These are phyloP conservation scores for Porphyrellus cyaneotinctus DNA, from an alignment of 768 basidiomycete species.

Conservation along the genomic window DNA sequence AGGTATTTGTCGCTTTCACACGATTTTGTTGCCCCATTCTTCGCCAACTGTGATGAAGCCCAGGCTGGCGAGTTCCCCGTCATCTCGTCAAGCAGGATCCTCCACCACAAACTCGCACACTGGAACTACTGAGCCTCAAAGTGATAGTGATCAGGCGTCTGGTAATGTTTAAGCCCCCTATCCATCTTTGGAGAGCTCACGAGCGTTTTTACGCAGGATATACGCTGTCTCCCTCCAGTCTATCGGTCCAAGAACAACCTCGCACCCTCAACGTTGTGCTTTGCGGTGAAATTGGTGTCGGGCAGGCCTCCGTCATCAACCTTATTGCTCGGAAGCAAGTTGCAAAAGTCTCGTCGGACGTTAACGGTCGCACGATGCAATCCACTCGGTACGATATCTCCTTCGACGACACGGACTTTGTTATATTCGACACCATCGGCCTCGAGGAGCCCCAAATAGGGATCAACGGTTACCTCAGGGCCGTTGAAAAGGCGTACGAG, in stretches of 20 bases:
- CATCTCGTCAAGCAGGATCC: neutral
- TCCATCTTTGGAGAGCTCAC: neutral
- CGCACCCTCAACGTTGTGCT: neutral
- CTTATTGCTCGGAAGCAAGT: neutral
- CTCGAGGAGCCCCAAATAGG: neutral
- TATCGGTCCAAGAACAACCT: neutral
- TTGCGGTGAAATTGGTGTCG: neutral
- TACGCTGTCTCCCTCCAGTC: neutral
- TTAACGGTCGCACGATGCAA: neutral
- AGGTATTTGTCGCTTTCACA: too few relatives aligned
- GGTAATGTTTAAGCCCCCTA: neutral
- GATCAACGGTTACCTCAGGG: neutral
- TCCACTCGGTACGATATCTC: neutral
- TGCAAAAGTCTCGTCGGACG: neutral
- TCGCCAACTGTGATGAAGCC: too few relatives aligned
- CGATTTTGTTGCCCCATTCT: too few relatives aligned
- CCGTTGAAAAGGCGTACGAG: neutral
- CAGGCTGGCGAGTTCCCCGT: too few relatives aligned
- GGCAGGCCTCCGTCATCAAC: neutral
- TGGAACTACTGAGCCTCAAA: neutral
- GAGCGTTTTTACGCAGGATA: neutral
- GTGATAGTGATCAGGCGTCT: neutral
- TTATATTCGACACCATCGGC: neutral
- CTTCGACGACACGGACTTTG: neutral
- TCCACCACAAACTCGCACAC: neutral